phyloP scores from a whole-genome alignment of 768 basidiomycete species.

The Boletus reticuloceps region DNA sequence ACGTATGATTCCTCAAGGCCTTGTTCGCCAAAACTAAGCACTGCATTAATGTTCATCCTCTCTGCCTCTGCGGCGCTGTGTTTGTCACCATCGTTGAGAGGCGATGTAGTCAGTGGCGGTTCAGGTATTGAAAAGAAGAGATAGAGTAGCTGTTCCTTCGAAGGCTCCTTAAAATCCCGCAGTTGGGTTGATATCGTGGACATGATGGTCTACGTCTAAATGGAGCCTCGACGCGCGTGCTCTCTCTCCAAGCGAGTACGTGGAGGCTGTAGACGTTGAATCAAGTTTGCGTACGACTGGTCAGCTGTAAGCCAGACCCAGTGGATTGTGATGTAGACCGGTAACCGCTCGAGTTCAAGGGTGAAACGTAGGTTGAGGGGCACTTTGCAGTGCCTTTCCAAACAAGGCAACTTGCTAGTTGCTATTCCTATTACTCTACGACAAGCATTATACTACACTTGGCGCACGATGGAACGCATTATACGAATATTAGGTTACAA shows the following conservation, averaged over 20 bases:
- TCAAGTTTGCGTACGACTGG: not conserved
- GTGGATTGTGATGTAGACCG: slow-evolving; percentile 3
- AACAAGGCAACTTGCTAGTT: slow-evolving; percentile 6
- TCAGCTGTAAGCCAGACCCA: slow-evolving; percentile 1
- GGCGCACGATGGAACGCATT: not conserved
- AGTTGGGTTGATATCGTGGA: slow-evolving; percentile 84
- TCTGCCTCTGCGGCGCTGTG: slow-evolving; percentile 42
- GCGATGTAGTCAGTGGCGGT: slow-evolving; percentile 10
- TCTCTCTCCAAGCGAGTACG: not conserved
- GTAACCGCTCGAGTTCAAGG: not conserved
- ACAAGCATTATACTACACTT: not conserved
- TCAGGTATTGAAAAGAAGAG: slow-evolving; percentile 86
- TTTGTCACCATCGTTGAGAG: slow-evolving; percentile 23
- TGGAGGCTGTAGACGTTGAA: not conserved
- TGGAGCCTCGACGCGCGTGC: not conserved
- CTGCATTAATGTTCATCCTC: slow-evolving; percentile 87
- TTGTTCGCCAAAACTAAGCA: slow-evolving; percentile 72
- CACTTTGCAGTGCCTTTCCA: slow-evolving; percentile 7
- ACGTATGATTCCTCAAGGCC: slow-evolving; percentile 93
- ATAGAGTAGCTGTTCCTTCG: slow-evolving; percentile 80
- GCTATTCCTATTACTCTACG: not conserved
- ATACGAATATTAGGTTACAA: slow-evolving; percentile 23
- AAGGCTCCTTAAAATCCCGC: slow-evolving; percentile 89
- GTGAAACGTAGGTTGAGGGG: slow-evolving; percentile 10
- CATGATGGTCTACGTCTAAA: slow-evolving; percentile 41